Conservation (phyloP, 768 basidiomycete species). For the Thelephora ganbajun region DNA sequence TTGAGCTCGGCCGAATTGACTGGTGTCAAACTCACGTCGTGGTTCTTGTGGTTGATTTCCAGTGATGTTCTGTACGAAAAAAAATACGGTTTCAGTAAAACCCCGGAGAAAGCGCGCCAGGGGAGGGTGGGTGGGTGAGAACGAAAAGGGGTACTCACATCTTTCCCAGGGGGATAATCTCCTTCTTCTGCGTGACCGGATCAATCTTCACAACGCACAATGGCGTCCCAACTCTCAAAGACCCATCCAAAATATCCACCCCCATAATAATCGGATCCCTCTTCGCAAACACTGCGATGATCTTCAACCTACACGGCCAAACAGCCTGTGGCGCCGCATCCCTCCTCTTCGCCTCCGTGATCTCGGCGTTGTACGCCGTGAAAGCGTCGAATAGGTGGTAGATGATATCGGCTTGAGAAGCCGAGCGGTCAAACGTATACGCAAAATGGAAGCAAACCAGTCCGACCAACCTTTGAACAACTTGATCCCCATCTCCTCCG, state of each 20-base stretch:
- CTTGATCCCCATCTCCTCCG: conserved; percentile 87
- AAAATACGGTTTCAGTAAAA: not conserved
- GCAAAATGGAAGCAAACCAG: not conserved
- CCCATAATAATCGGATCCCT: conserved; percentile 96
- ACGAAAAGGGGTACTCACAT: conserved; percentile 42
- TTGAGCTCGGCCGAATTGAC: not conserved
- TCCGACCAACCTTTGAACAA: conserved; percentile 73
- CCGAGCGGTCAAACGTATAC: not conserved
- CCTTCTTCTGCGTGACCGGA: conserved; percentile 75
- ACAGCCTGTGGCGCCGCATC: conserved; percentile 92
- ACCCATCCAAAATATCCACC: conserved; percentile 90
- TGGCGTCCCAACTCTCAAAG: conserved; percentile 84
- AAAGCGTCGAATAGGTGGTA: conserved; percentile 97
- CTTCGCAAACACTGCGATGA: conserved; percentile 88
- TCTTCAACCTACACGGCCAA: conserved; percentile 92
- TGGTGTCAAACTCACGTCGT: conserved; percentile 39
- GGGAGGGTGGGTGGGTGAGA: not conserved
- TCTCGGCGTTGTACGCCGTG: conserved; percentile 85
- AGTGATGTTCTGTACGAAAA: conserved; percentile 60
- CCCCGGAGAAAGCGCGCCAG: not conserved
- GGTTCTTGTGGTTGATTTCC: conserved; percentile 91
- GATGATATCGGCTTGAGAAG: conserved; percentile 78
- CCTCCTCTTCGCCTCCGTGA: conserved; percentile 79
- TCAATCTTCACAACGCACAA: conserved; percentile 92
- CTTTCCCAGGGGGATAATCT: conserved; percentile 85